Evolutionary conservation across 768 basidiomycete species (phyloP).

Genomic region (Termitomyces sp.): DNA sequence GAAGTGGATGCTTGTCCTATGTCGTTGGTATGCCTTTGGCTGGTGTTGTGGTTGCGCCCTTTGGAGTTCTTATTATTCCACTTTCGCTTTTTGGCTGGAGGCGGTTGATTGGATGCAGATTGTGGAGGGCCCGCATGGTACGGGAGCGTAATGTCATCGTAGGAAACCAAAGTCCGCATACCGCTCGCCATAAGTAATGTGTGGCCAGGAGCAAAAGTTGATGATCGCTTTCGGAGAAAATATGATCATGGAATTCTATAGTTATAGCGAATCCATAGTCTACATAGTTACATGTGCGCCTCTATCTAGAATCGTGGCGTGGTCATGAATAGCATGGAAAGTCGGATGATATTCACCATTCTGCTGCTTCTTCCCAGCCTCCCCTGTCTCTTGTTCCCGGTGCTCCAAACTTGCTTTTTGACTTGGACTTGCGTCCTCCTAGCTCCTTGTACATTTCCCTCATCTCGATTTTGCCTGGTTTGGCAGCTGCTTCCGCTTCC

Average conservation of each 20-base stretch:
- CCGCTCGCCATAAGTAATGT: conserved; percentile 10
- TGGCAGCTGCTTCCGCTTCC: conserved; percentile 48
- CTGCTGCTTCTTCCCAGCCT: conserved; percentile 57
- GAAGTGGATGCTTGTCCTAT: conserved; percentile 18
- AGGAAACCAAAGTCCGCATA: conserved; percentile 50
- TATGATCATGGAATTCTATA: neutral
- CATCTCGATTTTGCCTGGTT: conserved; percentile 81
- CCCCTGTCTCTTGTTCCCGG: conserved; percentile 70
- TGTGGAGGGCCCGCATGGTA: conserved; percentile 27
- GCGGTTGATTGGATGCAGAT: conserved; percentile 23
- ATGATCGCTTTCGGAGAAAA: neutral
- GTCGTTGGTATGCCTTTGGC: conserved; percentile 20
- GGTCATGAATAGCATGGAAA: too few relatives aligned
- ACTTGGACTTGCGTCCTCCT: conserved; percentile 77
- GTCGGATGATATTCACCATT: conserved; percentile 16
- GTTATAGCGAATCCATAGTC: neutral
- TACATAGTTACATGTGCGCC: neutral
- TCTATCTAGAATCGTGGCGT: conserved; percentile 1
- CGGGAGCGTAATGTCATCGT: conserved; percentile 61
- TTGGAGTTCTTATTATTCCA: conserved; percentile 36
- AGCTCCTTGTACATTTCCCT: conserved; percentile 90
- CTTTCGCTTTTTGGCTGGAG: conserved; percentile 59
- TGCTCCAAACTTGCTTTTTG: conserved; percentile 74
- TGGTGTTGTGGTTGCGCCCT: conserved; percentile 22
- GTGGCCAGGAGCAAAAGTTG: neutral